A percentile compares a stretch with the other conserved stretches of the same genome.
phyloP scores from a whole-genome alignment of 2,329 filamentous ascomycete genomes.

The Thielaviopsis punctulata region DNA sequence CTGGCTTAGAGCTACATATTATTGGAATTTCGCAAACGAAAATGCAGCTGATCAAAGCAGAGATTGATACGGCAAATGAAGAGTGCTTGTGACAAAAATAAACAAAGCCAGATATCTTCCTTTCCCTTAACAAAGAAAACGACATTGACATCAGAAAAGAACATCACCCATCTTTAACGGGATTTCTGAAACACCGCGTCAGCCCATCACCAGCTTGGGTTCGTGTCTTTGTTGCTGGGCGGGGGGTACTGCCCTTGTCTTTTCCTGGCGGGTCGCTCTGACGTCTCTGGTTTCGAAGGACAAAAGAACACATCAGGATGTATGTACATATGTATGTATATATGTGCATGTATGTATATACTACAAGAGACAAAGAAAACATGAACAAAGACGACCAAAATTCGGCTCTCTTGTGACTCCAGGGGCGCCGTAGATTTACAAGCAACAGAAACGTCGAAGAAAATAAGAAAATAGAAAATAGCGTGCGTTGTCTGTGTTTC shows the following conservation, averaged over 20 bases:
- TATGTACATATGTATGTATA: too few relatives aligned
- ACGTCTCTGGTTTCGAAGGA: slow-evolving; percentile 17
- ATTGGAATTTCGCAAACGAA: too few relatives aligned
- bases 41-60: too few relatives aligned
- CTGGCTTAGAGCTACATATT: too few relatives aligned
- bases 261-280: slow-evolving; percentile 13
- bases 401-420: background rate
- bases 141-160: background rate
- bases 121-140: too few relatives aligned
- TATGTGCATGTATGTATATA: too few relatives aligned
- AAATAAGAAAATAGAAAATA: background rate
- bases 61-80: too few relatives aligned
- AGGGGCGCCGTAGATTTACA: too few relatives aligned
- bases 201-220: background rate
- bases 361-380: too few relatives aligned
- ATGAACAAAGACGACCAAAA: too few relatives aligned
- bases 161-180: background rate
- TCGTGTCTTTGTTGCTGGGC: background rate
- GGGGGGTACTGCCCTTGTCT: background rate
- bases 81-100: background rate
- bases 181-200: slow-evolving; percentile 2
- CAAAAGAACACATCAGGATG: background rate
- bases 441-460: too few relatives aligned
- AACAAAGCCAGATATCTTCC: too few relatives aligned
- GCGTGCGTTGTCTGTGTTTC: background rate